Percentiles rank a stretch among this genome's conserved stretches.
phyloP scores from a whole-genome alignment of 2,329 filamentous ascomycete species.

The Alternaria tenuissima region DNA sequence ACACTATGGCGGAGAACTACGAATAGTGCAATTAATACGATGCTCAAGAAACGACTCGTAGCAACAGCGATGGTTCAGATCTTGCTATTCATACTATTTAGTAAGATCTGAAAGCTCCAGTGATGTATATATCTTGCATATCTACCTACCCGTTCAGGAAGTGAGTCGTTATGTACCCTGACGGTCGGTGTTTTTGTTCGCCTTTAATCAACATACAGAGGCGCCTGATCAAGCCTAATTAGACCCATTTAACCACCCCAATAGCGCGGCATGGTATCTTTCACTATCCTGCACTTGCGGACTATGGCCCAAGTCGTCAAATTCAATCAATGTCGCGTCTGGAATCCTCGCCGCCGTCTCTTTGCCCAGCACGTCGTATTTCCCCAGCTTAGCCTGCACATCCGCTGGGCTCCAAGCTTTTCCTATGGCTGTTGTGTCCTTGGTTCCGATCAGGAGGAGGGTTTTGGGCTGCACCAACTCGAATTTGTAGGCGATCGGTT shows the following conservation, averaged over 20 bases:
- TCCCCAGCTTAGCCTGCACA: conserved; percentile 52
- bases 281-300: conserved; percentile 63
- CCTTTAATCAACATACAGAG: background rate
- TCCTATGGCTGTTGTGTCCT: conserved; percentile 65
- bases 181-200: background rate
- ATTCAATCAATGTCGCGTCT: conserved; percentile 56
- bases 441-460: conserved; percentile 60
- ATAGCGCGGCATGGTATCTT: conserved; percentile 57
- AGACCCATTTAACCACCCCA: conserved; percentile 54
- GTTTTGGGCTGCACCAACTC: conserved; percentile 56
- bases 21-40: background rate
- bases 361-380: conserved; percentile 61
- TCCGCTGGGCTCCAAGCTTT: conserved; percentile 56
- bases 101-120: background rate
- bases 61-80: background rate
- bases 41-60: background rate
- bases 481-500: conserved; percentile 62
- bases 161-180: background rate
- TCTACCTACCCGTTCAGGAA: background rate
- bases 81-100: background rate
- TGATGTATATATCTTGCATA: background rate
- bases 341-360: conserved; percentile 56
- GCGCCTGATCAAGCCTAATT: background rate
- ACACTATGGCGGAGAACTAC: background rate
- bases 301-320: conserved; percentile 60